These are phyloP conservation scores for Cubamyces lactineus DNA, from an alignment of 768 basidiomycete genomes.

Conservation along the genomic window DNA sequence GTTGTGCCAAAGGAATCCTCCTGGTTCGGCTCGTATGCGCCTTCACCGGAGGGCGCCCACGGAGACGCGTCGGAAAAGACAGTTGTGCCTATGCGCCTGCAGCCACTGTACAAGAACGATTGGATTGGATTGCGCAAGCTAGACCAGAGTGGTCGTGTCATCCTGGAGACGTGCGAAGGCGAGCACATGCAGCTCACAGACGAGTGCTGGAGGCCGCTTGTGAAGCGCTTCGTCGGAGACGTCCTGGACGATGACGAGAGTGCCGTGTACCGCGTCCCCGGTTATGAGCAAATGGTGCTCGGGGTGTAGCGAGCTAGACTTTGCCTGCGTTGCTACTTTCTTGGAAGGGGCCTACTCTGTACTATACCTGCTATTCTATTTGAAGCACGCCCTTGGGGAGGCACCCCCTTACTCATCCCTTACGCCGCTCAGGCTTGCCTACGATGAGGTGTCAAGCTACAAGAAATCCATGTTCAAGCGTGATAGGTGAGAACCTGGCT, in stretches of 20 bases:
- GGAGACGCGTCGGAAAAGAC: conserved; percentile 31
- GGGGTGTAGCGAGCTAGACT: not conserved
- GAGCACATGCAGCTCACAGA: conserved; percentile 71
- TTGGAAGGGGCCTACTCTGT: not conserved
- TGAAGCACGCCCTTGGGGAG: too few species aligned
- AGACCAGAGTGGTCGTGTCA: conserved; percentile 65
- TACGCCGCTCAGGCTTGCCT: too few species aligned
- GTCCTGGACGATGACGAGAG: not conserved
- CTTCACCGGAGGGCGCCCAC: conserved; percentile 37
- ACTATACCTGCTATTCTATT: not conserved
- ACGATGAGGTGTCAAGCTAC: too few species aligned
- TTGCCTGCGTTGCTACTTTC: not conserved
- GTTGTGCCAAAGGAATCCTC: conserved; percentile 84
- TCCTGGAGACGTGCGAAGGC: conserved; percentile 66
- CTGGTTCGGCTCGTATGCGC: conserved; percentile 81
- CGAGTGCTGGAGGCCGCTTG: conserved; percentile 39
- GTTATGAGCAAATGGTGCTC: not conserved
- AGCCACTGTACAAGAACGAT: conserved; percentile 75
- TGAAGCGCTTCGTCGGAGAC: conserved; percentile 35
- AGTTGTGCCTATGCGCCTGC: conserved; percentile 71
- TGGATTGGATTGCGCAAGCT: conserved; percentile 79
- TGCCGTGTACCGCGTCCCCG: not conserved
- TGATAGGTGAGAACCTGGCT: too few species aligned
- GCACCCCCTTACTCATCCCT: too few species aligned
- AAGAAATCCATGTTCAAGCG: too few species aligned